Conservation (phyloP, 2,329 filamentous ascomycete species). For the Aureobasidium sp. region DNA sequence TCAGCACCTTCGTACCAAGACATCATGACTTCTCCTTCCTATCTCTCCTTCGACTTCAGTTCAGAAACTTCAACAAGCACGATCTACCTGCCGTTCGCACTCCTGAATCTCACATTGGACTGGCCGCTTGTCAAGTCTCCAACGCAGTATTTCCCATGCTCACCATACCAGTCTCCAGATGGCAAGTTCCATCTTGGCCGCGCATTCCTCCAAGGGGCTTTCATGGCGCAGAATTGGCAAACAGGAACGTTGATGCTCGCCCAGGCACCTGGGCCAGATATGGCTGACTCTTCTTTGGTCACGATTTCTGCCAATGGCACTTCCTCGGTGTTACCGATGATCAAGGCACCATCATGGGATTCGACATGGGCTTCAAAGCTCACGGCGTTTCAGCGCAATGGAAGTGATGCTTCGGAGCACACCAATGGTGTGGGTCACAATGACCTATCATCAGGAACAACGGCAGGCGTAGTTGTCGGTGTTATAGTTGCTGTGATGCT, state of each 20-base stretch:
- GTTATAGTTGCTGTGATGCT: constrained; percentile 16
- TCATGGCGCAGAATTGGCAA: constrained; percentile 1
- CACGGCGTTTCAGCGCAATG: not conserved
- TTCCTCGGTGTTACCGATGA: not conserved
- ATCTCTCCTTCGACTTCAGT: not conserved
- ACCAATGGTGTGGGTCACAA: not conserved
- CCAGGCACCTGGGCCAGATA: not conserved
- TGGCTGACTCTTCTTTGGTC: not conserved
- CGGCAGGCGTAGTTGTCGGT: constrained; percentile 29
- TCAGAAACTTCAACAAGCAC: not conserved
- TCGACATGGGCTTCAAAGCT: not conserved
- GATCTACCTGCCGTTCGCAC: not conserved
- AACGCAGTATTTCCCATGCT: not conserved
- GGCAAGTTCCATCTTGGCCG: not conserved
- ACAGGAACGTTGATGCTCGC: not conserved
- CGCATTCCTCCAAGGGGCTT: not conserved
- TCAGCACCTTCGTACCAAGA: not conserved
- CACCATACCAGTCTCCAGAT: not conserved
- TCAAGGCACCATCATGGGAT: constrained; percentile 6
- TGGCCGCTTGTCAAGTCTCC: not conserved
- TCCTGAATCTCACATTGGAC: not conserved
- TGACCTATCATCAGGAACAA: constrained; percentile 22
- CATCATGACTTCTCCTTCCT: not conserved
- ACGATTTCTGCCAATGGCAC: not conserved
- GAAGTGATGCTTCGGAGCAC: not conserved